Conservation (phyloP, 805 yeast species). For the Wickerhamiella azymoides region DNA sequence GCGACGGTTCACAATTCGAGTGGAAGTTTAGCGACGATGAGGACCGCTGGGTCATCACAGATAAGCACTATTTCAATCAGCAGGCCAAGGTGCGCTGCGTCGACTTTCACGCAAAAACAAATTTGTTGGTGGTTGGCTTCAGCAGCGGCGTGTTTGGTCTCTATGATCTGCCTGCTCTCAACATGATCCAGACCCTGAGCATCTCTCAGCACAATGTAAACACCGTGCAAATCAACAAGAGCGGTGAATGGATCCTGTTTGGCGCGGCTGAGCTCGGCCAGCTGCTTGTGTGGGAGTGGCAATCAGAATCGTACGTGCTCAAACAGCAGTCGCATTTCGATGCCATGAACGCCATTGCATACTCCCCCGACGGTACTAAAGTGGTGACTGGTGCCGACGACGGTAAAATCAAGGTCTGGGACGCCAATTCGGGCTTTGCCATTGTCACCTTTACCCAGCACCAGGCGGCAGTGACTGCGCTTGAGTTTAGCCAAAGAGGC, state of each 20-base stretch:
- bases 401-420: conserved; percentile 96
- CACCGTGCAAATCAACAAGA: conserved; percentile 58
- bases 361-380: conserved; percentile 90
- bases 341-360: conserved; percentile 65
- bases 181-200: conserved; percentile 58
- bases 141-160: conserved; percentile 79
- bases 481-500: conserved; percentile 77
- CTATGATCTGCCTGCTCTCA: conserved; percentile 48
- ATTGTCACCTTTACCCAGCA: conserved; percentile 87
- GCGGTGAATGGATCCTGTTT: conserved; percentile 96
- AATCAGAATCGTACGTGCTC: conserved; percentile 84
- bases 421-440: conserved; percentile 81
- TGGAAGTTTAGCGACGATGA: conserved; percentile 60
- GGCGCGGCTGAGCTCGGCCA: conserved; percentile 91
- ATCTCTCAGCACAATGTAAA: conserved; percentile 88
- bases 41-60: conserved; percentile 61
- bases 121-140: conserved; percentile 77
- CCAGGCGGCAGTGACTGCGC: conserved; percentile 72
- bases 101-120: conserved; percentile 62
- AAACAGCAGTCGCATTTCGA: conserved; percentile 98
- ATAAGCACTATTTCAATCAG: conserved; percentile 60
- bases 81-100: conserved; percentile 55
- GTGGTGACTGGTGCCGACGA: conserved; percentile 92
- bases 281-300: conserved; percentile 95
- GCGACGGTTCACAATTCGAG: conserved; percentile 84